Evolutionary conservation across 192 early-diverging fungal genomes (phyloP).

Genomic region (Thamnidium elegans): DNA sequence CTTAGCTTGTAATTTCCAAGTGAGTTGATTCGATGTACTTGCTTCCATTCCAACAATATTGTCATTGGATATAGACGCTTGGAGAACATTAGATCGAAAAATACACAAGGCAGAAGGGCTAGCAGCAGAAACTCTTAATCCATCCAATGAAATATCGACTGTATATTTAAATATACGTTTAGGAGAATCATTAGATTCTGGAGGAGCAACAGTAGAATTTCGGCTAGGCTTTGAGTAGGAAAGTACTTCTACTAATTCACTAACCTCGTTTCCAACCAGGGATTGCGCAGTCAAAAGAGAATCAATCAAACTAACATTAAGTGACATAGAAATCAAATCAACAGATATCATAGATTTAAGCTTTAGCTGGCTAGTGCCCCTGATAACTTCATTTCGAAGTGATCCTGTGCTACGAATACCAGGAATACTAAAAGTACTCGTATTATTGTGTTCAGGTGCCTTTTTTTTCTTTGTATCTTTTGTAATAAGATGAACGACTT

Average conservation of each 20-base stretch:
- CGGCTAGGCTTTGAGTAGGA: slow-evolving; percentile 28
- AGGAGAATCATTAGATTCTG: background rate
- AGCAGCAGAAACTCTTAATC: slow-evolving; percentile 55
- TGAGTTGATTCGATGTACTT: background rate
- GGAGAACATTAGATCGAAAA: slow-evolving; percentile 60
- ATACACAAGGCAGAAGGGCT: slow-evolving; percentile 57
- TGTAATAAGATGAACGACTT: slow-evolving; percentile 51
- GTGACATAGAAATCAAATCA: slow-evolving; percentile 48
- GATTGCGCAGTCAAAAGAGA: slow-evolving; percentile 78
- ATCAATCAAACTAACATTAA: slow-evolving; percentile 71
- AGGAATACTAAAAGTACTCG: slow-evolving; percentile 53
- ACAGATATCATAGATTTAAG: slow-evolving; percentile 52
- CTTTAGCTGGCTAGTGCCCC: slow-evolving; percentile 32
- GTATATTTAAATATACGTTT: slow-evolving; percentile 38
- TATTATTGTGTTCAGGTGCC: slow-evolving; percentile 31
- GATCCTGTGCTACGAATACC: slow-evolving; percentile 49
- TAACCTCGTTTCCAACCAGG: slow-evolving; percentile 69
- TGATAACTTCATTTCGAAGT: slow-evolving; percentile 28
- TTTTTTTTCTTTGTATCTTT: slow-evolving; percentile 10
- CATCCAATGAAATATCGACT: slow-evolving; percentile 59
- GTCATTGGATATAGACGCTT: slow-evolving; percentile 59
- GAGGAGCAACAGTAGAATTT: slow-evolving; percentile 14
- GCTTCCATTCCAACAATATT: background rate
- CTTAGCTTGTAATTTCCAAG: slow-evolving; percentile 53
- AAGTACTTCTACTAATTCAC: slow-evolving; percentile 68